A percentile compares a stretch with the other conserved stretches of the same genome.
These are phyloP conservation scores for Fragosphaeria purpurea DNA, from an alignment of 2,329 filamentous ascomycete genomes.

Conservation along the genomic window DNA sequence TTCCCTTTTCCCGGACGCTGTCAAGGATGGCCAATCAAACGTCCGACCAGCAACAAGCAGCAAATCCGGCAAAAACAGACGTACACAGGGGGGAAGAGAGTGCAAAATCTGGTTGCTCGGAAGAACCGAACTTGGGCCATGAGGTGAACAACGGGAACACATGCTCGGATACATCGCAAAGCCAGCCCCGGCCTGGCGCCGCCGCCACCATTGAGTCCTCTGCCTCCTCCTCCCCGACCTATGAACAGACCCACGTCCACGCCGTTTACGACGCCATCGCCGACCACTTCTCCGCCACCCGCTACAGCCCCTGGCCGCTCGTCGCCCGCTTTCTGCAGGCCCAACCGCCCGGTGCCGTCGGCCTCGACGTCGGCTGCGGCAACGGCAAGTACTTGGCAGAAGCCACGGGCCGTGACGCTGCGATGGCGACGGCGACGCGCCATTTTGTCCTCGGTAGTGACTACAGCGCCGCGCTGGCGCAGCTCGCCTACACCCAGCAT, in stretches of 20 bases:
- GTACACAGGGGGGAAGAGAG: too few species aligned
- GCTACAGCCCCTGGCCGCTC: constrained; percentile 83
- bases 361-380: constrained; percentile 87
- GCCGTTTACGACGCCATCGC: constrained; percentile 83
- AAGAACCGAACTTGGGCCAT: too few species aligned
- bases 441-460: constrained; percentile 79
- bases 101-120: too few species aligned
- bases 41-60: too few species aligned
- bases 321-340: constrained; percentile 66
- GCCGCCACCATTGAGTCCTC: too few species aligned
- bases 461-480: constrained; percentile 52
- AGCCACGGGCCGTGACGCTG: background rate
- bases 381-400: constrained; percentile 80
- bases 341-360: constrained; percentile 60
- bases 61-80: too few species aligned
- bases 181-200: too few species aligned
- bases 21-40: too few species aligned
- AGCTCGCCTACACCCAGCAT: constrained; percentile 32
- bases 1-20: too few species aligned
- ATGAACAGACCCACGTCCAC: constrained; percentile 85
- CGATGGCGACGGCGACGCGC: constrained; percentile 43
- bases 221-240: constrained; percentile 27
- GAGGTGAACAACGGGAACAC: too few species aligned
- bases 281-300: constrained; percentile 71
- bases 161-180: too few species aligned